Conservation (phyloP, 352 stramenopile genomes). For the Phytopythium boreale region DNA sequence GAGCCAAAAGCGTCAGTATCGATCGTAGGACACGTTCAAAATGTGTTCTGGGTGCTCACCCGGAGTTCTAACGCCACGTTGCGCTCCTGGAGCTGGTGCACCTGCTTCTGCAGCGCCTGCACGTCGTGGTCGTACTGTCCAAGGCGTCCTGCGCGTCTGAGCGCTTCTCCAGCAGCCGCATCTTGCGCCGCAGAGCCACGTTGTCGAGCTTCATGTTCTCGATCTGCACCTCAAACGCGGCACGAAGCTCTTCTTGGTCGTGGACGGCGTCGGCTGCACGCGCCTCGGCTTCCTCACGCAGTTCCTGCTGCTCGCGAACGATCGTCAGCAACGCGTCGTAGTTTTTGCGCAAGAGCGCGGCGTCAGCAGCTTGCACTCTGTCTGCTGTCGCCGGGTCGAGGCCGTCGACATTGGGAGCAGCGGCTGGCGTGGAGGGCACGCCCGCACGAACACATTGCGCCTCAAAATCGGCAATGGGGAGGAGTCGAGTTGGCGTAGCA, state of each 20-base stretch:
- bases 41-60: constrained; percentile 14
- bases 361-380: constrained; percentile 58
- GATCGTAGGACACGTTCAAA: background rate
- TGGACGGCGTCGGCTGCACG: constrained; percentile 37
- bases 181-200: constrained; percentile 60
- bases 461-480: background rate
- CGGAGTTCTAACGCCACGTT: constrained; percentile 70
- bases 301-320: constrained; percentile 67
- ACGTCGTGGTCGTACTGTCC: constrained; percentile 77
- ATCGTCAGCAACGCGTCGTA: constrained; percentile 77
- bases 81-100: constrained; percentile 50
- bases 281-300: constrained; percentile 48
- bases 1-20: background rate
- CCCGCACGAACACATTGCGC: background rate
- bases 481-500: background rate
- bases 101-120: constrained; percentile 39
- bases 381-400: constrained; percentile 45
- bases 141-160: constrained; percentile 51
- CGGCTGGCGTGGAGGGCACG: constrained; percentile 25
- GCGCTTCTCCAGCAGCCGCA: constrained; percentile 52
- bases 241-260: constrained; percentile 47
- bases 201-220: constrained; percentile 76
- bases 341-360: constrained; percentile 65
- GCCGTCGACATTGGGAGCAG: constrained; percentile 47
- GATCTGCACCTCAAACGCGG: constrained; percentile 65